Percentiles rank a stretch among this genome's conserved stretches.
Conservation (phyloP, 192 early-diverging fungal genomes). For the Coemansia umbellata region DNA sequence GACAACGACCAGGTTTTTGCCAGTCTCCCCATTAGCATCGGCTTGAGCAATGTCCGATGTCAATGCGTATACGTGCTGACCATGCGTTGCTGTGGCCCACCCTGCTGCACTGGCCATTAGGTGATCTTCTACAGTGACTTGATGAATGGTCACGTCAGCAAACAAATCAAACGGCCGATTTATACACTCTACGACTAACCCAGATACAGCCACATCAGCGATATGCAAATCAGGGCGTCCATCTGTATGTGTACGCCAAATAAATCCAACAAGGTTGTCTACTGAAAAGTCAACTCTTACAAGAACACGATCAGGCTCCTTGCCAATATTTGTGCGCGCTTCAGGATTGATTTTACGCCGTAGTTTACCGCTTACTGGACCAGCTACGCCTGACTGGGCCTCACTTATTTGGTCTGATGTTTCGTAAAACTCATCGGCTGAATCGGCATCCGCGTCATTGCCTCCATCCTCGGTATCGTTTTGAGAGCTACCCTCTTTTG, state of each 20-base stretch:
- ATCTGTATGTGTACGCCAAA: constrained; percentile 44
- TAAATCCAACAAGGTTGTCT: constrained; percentile 49
- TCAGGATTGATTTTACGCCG: constrained; percentile 26
- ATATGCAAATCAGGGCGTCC: constrained; percentile 47
- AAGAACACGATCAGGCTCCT: constrained; percentile 39
- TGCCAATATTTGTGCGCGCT: constrained; percentile 21
- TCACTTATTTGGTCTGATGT: constrained; percentile 25
- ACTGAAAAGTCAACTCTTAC: constrained; percentile 48
- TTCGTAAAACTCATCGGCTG: constrained; percentile 48
- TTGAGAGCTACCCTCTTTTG: background rate
- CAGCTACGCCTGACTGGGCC: background rate
- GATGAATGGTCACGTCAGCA: constrained; percentile 70
- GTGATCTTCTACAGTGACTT: constrained; percentile 75
- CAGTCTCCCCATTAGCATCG: constrained; percentile 42
- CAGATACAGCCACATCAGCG: constrained; percentile 56
- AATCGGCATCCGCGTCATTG: constrained; percentile 5
- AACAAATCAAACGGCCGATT: constrained; percentile 62
- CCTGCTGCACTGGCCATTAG: constrained; percentile 5
- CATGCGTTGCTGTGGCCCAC: background rate
- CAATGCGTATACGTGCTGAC: constrained; percentile 36
- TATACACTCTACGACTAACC: constrained; percentile 65
- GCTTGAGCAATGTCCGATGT: constrained; percentile 51
- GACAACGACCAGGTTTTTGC: constrained; percentile 66
- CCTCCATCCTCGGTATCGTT: background rate
- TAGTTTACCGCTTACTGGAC: constrained; percentile 8